Conservation (phyloP, 768 basidiomycete species). For the Termitomyces sp. region DNA sequence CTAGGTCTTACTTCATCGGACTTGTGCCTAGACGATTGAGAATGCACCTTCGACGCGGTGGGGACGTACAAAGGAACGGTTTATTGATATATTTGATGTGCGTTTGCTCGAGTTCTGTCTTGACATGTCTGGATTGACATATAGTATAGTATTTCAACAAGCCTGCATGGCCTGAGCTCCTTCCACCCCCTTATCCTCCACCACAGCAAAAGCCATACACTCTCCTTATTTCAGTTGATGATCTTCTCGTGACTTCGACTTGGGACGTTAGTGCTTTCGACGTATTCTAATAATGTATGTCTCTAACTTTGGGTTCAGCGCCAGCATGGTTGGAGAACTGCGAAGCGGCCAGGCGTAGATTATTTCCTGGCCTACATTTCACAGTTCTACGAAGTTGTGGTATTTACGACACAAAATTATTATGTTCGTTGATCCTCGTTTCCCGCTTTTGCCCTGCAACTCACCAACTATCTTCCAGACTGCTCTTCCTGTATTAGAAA, state of each 20-base stretch:
- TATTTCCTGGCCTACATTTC: slow-evolving; percentile 97
- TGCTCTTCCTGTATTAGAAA: slow-evolving; percentile 81
- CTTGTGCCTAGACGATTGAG: slow-evolving; percentile 42
- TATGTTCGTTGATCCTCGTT: slow-evolving; percentile 55
- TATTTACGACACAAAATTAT: slow-evolving; percentile 87
- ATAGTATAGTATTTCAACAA: slow-evolving; percentile 76
- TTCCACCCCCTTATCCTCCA: slow-evolving; percentile 80
- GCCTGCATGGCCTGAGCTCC: slow-evolving; percentile 87
- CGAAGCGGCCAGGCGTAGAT: slow-evolving; percentile 95
- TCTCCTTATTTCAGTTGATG: slow-evolving; percentile 85
- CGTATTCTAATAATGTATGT: neutral
- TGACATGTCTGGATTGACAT: neutral
- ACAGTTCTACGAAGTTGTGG: slow-evolving; percentile 96
- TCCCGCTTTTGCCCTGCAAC: neutral
- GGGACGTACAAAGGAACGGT: slow-evolving; percentile 59
- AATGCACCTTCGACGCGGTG: slow-evolving; percentile 56
- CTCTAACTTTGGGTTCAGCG: slow-evolving; percentile 42
- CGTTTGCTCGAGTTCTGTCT: slow-evolving; percentile 17
- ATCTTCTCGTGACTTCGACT: slow-evolving; percentile 82
- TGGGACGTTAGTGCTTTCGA: slow-evolving; percentile 79
- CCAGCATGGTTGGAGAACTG: slow-evolving; percentile 93
- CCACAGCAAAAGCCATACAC: slow-evolving; percentile 90
- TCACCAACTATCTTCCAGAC: slow-evolving; percentile 45
- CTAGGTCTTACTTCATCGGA: neutral
- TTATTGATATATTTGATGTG: slow-evolving; percentile 65